Evolutionary conservation across 352 stramenopile genomes (phyloP), one percentile per base, ranked within the genome.

Genomic region (Globisporangium cylindrosporum): DNA sequence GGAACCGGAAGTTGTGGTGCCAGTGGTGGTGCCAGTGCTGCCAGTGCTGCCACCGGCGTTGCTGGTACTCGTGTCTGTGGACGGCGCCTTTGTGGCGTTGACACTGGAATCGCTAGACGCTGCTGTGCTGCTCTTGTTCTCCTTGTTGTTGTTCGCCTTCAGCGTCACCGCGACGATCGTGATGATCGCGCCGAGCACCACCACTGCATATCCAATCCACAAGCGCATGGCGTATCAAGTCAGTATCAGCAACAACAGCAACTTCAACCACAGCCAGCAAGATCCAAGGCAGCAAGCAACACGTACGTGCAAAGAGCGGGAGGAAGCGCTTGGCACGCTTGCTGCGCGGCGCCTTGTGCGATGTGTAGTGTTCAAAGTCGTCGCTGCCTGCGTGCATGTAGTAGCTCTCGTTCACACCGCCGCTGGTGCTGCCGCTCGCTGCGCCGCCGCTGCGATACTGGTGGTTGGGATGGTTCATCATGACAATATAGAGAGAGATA

Each of bases 141-240:
- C n/a, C 10, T 54, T 69, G 59, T 46, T 74, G 20, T 64, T 76
- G 65, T 72, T 76, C 53, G 66, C 59, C 25, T 74, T 59, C 24
- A 80, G 34, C 6, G 73, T 73, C 51, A 88, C 72, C 27, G 62
- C 68, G 9, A 85, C 72, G 22, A 84, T 71, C 10, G 67, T 70
- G 66, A 89, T 74, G 58, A 79, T 72, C 24, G 69, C 57, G n/a
- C 60, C 72, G 18, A 76, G 58, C 32, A 85, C 55, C 9, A 88
- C 56, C 60, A 85, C 76, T 34, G 70, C 14, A 32, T 3, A 43
- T 12, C 24, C 59, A 46, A 46, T 27, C 7, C 59, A 57, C 54
- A 25, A 12, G 53, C 15, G 14, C 24, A 58, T 58, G 4, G 18
- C n/a, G 5, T 8, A 24, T 7, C 14, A n/a, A 48, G 56, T 61